Percentiles rank a stretch among this genome's conserved stretches.
Conservation (phyloP, 148 eudicot genomes). For the Diospyros kaki region DNA sequence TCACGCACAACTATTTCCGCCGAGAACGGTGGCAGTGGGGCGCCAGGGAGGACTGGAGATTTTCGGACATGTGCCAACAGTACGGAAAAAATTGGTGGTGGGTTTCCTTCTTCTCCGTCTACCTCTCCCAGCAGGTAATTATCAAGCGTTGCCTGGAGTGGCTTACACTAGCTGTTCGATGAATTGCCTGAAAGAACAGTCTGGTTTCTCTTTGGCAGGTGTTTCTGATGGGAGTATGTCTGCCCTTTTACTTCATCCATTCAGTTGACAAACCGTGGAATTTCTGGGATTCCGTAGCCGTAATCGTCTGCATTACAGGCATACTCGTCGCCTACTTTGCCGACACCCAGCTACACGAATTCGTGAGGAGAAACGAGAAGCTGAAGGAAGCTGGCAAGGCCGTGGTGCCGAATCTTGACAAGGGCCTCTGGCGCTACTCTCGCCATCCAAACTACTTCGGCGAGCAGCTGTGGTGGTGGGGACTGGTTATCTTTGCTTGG, state of each 20-base stretch:
- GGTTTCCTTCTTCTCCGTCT: constrained; percentile 82
- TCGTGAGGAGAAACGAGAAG: constrained; percentile 41
- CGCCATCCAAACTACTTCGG: constrained; percentile 94
- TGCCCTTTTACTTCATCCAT: constrained; percentile 73
- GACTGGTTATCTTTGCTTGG: constrained; percentile 70
- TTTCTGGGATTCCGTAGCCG: constrained; percentile 63
- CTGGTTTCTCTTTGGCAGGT: constrained; percentile 37
- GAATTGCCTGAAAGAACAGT: not conserved
- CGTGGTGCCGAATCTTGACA: constrained; percentile 46
- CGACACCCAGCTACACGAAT: constrained; percentile 76
- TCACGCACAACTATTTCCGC: constrained; percentile 83
- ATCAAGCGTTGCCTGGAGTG: not conserved
- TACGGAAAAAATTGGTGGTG: constrained; percentile 86
- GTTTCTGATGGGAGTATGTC: constrained; percentile 61
- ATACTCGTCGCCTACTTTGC: constrained; percentile 58
- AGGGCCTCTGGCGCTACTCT: constrained; percentile 79
- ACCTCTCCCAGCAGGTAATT: constrained; percentile 75
- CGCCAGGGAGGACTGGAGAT: constrained; percentile 94
- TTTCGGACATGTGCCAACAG: constrained; percentile 57
- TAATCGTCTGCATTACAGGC: constrained; percentile 51
- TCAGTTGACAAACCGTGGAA: constrained; percentile 46
- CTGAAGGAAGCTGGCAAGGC: constrained; percentile 49
- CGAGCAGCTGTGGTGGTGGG: constrained; percentile 99
- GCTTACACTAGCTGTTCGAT: not conserved
- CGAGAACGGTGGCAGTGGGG: constrained; percentile 95